A percentile compares a stretch with the other conserved stretches of the same genome.
Evolutionary conservation across 2,329 filamentous ascomycete species (phyloP).

Genomic region (Colletotrichum limetticola): DNA sequence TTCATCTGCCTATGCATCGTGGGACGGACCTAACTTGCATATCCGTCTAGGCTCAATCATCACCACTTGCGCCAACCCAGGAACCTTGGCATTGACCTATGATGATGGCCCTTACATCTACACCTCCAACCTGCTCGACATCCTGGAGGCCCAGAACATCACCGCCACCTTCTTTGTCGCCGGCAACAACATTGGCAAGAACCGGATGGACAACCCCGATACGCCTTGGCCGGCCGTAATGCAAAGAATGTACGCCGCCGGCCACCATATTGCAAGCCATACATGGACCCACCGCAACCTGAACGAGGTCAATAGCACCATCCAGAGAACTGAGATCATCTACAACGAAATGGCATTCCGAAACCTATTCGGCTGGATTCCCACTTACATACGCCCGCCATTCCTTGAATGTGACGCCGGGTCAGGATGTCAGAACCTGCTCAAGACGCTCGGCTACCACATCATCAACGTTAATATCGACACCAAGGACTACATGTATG

Average conservation of each 20-base stretch:
- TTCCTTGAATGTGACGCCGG: constrained; percentile 41
- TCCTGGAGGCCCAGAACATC: constrained; percentile 44
- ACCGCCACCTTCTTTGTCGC: constrained; percentile 56
- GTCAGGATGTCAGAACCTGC: constrained; percentile 32
- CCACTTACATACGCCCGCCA: constrained; percentile 57
- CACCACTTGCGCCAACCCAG: constrained; percentile 48
- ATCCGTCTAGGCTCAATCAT: constrained; percentile 43
- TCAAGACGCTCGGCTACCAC: constrained; percentile 62
- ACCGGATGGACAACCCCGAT: constrained; percentile 50
- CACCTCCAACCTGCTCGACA: constrained; percentile 54
- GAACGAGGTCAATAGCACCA: constrained; percentile 38
- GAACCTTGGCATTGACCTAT: constrained; percentile 56
- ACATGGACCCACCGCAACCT: constrained; percentile 51
- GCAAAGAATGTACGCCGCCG: constrained; percentile 51
- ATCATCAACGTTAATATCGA: constrained; percentile 67
- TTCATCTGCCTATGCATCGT: constrained; percentile 37
- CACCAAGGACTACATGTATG: constrained; percentile 70
- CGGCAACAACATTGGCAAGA: constrained; percentile 54
- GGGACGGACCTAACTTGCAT: constrained; percentile 36
- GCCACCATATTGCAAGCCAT: constrained; percentile 59
- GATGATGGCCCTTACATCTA: constrained; percentile 59
- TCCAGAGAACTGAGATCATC: constrained; percentile 41
- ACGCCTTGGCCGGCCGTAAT: constrained; percentile 50
- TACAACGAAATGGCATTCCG: constrained; percentile 45
- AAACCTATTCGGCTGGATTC: constrained; percentile 54